phyloP scores from a whole-genome alignment of 148 eudicot genomes.

The Rhododendron henanense region DNA sequence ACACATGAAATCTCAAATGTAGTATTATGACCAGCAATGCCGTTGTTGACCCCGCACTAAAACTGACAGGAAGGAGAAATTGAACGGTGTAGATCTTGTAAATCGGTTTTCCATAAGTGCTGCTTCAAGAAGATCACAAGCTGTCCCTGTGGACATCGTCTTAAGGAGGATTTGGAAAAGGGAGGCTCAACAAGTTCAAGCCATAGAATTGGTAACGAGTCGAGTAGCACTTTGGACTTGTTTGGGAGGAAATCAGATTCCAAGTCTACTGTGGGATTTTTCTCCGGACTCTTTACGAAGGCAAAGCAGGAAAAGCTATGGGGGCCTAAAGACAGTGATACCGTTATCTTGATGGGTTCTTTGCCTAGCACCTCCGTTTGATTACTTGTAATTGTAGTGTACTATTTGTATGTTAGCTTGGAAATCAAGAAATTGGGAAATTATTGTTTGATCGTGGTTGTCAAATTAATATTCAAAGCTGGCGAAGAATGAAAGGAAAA shows the following conservation, averaged over 20 bases:
- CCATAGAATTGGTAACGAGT: conserved; percentile 8
- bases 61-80: conserved; percentile 28
- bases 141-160: conserved; percentile 59
- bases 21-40: not conserved
- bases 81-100: conserved; percentile 12
- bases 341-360: conserved; percentile 74
- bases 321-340: conserved; percentile 32
- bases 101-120: not conserved
- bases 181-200: conserved; percentile 15
- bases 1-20: not conserved
- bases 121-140: conserved; percentile 26
- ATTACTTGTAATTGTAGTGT: conserved; percentile 10
- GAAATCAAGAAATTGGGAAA: not conserved
- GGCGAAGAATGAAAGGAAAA: not conserved
- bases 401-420: not conserved
- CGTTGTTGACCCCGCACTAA: not conserved
- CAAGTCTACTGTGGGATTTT: conserved; percentile 39
- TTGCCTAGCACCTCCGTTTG: conserved; percentile 62
- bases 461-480: not conserved
- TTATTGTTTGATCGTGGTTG: not conserved
- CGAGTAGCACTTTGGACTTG: conserved; percentile 23
- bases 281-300: conserved; percentile 53
- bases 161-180: conserved; percentile 24
- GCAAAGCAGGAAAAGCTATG: conserved; percentile 32
- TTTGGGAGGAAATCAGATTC: conserved; percentile 35